Evolutionary conservation across 2,329 filamentous ascomycete species (phyloP).

Genomic region (Rutstroemia sp.): DNA sequence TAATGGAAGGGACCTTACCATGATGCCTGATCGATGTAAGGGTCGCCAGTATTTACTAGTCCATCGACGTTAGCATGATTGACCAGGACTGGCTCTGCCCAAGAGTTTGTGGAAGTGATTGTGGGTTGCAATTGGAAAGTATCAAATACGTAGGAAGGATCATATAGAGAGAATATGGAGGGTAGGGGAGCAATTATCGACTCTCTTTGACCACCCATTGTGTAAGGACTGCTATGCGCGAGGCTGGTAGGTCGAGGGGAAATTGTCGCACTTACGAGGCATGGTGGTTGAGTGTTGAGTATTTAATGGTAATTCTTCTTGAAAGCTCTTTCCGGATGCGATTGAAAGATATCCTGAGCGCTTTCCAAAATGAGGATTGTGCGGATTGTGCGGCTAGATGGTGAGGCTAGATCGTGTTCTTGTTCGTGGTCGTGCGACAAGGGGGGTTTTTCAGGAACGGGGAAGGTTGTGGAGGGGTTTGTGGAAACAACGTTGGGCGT

Average conservation of each 20-base stretch:
- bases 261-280: slow-evolving; percentile 4
- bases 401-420: background rate
- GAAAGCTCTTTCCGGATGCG: background rate
- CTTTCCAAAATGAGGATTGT: background rate
- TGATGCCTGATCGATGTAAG: background rate
- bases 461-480: background rate
- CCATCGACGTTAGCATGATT: background rate
- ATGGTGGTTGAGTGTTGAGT: background rate
- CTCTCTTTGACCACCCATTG: too few species aligned
- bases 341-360: background rate
- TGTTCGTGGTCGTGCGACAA: background rate
- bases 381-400: too few species aligned
- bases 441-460: background rate
- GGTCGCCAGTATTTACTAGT: slow-evolving; percentile 4
- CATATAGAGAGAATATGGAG: too few species aligned
- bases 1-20: background rate
- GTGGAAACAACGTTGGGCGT: background rate
- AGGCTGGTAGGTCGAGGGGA: background rate
- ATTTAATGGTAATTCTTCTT: too few species aligned
- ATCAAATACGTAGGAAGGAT: too few species aligned
- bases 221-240: background rate
- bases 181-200: too few species aligned
- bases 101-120: background rate
- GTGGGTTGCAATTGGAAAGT: too few species aligned
- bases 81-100: background rate